phyloP scores from a whole-genome alignment of 495 filamentous ascomycete genomes.

The Neurospora intermedia region DNA sequence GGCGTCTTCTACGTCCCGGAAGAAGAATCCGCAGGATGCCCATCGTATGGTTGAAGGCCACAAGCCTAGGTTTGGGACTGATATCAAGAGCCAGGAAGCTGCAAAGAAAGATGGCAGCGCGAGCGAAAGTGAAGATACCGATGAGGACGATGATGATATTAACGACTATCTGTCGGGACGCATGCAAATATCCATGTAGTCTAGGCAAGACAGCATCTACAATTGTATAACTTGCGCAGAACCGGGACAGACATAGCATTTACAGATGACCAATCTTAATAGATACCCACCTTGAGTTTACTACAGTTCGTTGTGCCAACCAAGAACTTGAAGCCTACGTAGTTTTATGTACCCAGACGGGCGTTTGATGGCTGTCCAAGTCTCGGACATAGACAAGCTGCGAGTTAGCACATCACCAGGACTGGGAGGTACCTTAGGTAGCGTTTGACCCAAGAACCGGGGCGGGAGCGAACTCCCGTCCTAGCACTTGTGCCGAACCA shows the following conservation, averaged over 20 bases:
- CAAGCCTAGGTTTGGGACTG: slow-evolving; percentile 22
- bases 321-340: neutral
- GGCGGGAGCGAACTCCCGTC: neutral
- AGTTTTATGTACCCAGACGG: neutral
- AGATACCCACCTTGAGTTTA: neutral
- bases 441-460: neutral
- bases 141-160: slow-evolving; percentile 9
- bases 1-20: neutral
- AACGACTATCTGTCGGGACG: neutral
- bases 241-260: neutral
- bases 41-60: slow-evolving; percentile 41
- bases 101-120: neutral
- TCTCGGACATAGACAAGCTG: neutral
- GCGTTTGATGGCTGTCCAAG: neutral
- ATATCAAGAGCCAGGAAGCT: slow-evolving; percentile 7
- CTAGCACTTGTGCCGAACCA: neutral
- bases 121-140: neutral
- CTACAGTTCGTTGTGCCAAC: neutral
- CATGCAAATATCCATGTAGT: neutral
- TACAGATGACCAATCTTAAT: neutral
- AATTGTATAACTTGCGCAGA: neutral
- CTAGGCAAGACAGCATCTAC: neutral
- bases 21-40: slow-evolving; percentile 12
- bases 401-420: neutral
- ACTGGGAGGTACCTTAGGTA: neutral